Conservation (phyloP, 495 filamentous ascomycete genomes). For the Podospora pseudopauciseta region DNA sequence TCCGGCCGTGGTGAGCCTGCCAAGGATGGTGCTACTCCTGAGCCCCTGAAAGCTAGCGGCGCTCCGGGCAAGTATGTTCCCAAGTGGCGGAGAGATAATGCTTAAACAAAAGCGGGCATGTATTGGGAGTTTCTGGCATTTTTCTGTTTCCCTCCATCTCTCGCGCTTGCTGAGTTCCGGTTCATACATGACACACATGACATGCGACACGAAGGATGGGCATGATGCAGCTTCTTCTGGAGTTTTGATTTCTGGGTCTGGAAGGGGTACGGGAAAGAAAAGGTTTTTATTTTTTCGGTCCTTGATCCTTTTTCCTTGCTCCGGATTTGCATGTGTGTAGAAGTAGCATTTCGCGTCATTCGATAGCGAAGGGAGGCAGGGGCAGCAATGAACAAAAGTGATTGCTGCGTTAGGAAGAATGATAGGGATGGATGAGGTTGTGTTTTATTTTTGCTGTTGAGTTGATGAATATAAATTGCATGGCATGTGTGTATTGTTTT, state of each 20-base stretch:
- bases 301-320: neutral
- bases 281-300: neutral
- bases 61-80: constrained; percentile 47
- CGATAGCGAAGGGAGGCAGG: neutral
- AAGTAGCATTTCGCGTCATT: neutral
- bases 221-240: neutral
- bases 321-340: neutral
- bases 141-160: constrained; percentile 4
- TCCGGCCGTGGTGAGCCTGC: constrained; percentile 28
- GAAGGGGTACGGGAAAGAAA: neutral
- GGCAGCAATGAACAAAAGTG: neutral
- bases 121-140: neutral
- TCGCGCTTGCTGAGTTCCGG: neutral
- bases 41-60: constrained; percentile 42
- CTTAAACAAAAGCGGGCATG: constrained; percentile 1
- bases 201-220: neutral
- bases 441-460: neutral
- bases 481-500: neutral
- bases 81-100: constrained; percentile 32
- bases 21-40: constrained; percentile 31
- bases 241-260: neutral
- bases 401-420: neutral
- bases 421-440: neutral
- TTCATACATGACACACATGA: neutral
- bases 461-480: neutral